A percentile compares a stretch with the other conserved stretches of the same genome.
Evolutionary conservation across 495 filamentous ascomycete species (phyloP).

Genomic region (Penicillium cataractarum): DNA sequence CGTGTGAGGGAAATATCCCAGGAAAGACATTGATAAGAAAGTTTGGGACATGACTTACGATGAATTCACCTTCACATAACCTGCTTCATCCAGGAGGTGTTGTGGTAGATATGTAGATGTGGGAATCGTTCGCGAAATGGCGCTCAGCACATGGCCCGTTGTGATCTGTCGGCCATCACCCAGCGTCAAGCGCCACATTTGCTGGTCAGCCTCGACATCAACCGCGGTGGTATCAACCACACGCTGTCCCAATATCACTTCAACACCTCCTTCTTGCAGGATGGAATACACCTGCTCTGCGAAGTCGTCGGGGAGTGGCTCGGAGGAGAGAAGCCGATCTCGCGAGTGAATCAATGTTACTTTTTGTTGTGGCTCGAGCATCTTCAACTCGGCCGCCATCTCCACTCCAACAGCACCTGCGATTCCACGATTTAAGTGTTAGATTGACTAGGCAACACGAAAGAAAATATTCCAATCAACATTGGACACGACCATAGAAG

Average conservation of each 20-base stretch:
- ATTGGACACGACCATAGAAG: conserved; percentile 9
- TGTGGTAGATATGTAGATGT: conserved; percentile 57
- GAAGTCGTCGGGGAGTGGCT: conserved; percentile 68
- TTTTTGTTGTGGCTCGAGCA: conserved; percentile 56
- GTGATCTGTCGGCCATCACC: conserved; percentile 55
- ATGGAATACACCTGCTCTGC: conserved; percentile 55
- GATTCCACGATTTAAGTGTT: neutral
- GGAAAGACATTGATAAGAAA: neutral
- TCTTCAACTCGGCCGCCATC: conserved; percentile 69
- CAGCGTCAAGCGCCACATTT: conserved; percentile 57
- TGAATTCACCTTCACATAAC: conserved; percentile 59
- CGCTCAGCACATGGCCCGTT: conserved; percentile 61
- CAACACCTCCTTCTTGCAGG: conserved; percentile 57
- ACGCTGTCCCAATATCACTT: conserved; percentile 56
- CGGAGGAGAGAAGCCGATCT: conserved; percentile 62
- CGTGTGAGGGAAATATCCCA: neutral
- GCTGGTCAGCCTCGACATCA: conserved; percentile 37
- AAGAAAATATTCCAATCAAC: neutral
- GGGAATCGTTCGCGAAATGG: conserved; percentile 58
- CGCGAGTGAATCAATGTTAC: conserved; percentile 72
- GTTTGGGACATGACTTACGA: conserved; percentile 25
- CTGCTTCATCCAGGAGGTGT: conserved; percentile 52
- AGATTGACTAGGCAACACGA: conserved; percentile 10
- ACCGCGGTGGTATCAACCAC: conserved; percentile 41
- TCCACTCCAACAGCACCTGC: conserved; percentile 71